phyloP scores from a whole-genome alignment of 2,329 filamentous ascomycete species.

The Fusarium nurragi region DNA sequence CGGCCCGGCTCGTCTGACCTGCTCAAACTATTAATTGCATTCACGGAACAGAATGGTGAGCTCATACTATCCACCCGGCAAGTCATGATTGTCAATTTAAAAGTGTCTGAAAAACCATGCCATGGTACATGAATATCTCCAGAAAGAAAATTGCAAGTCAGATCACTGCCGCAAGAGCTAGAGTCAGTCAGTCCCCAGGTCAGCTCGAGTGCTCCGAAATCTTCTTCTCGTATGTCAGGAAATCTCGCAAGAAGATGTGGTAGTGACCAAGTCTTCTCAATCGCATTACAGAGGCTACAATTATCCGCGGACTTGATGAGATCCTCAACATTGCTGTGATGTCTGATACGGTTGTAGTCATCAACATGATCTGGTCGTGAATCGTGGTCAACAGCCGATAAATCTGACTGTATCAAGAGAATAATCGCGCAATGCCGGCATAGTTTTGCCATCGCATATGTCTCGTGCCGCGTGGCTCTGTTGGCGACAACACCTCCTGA shows the following conservation, averaged over 20 bases:
- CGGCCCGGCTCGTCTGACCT: background rate
- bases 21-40: rapidly evolving
- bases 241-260: background rate
- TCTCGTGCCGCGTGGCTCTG: background rate
- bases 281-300: background rate
- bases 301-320: background rate
- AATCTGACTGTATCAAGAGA: background rate
- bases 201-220: background rate
- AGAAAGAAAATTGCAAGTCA: background rate
- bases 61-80: background rate
- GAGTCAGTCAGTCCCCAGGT: background rate
- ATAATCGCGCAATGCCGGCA: background rate
- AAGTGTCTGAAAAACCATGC: background rate
- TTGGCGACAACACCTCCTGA: background rate
- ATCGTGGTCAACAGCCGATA: background rate
- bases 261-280: background rate
- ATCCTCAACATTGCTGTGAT: background rate
- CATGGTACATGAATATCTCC: background rate
- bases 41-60: background rate
- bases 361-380: background rate
- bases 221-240: background rate
- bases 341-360: background rate
- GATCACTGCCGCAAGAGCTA: background rate
- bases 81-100: background rate
- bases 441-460: background rate